Percentiles rank a stretch among this genome's conserved stretches.
Conservation (phyloP, 1,139 yeast species). For the Protomyces pachydermus region DNA sequence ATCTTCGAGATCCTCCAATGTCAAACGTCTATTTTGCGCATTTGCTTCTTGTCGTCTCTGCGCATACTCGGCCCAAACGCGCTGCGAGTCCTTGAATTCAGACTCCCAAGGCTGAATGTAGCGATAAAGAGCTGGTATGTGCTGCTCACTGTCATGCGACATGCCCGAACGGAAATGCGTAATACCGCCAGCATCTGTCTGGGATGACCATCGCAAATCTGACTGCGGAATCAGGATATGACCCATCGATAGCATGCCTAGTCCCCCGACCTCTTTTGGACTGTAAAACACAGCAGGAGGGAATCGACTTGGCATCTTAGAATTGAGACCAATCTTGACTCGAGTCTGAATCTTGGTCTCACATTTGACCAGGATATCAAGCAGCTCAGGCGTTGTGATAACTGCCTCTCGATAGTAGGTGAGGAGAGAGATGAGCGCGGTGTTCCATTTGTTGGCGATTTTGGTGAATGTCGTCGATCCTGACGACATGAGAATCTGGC, state of each 20-base stretch:
- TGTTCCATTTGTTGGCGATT: constrained; percentile 94
- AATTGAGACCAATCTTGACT: constrained; percentile 89
- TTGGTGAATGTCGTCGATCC: constrained; percentile 95
- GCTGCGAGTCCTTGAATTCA: constrained; percentile 85
- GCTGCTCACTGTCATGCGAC: constrained; percentile 65
- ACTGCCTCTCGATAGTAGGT: constrained; percentile 93
- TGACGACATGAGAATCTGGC: constrained; percentile 90
- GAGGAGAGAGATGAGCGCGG: constrained; percentile 78
- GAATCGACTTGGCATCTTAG: constrained; percentile 97
- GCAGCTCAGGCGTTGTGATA: constrained; percentile 68
- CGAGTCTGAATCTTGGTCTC: constrained; percentile 93
- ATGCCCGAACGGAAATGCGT: constrained; percentile 93
- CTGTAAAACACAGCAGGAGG: constrained; percentile 99
- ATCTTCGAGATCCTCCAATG: constrained; percentile 89
- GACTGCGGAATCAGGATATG: constrained; percentile 92
- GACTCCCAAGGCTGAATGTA: constrained; percentile 96
- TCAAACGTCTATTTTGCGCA: constrained; percentile 76
- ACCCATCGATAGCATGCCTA: constrained; percentile 96
- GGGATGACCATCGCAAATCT: constrained; percentile 84
- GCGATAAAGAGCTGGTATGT: constrained; percentile 89
- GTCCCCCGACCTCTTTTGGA: constrained; percentile 93
- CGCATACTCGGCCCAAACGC: constrained; percentile 98
- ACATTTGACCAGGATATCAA: constrained; percentile 79
- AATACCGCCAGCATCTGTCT: constrained; percentile 93
- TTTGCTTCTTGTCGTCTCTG: constrained; percentile 82